phyloP scores from a whole-genome alignment of 768 basidiomycete genomes.

The Pulveroboletus sp. region DNA sequence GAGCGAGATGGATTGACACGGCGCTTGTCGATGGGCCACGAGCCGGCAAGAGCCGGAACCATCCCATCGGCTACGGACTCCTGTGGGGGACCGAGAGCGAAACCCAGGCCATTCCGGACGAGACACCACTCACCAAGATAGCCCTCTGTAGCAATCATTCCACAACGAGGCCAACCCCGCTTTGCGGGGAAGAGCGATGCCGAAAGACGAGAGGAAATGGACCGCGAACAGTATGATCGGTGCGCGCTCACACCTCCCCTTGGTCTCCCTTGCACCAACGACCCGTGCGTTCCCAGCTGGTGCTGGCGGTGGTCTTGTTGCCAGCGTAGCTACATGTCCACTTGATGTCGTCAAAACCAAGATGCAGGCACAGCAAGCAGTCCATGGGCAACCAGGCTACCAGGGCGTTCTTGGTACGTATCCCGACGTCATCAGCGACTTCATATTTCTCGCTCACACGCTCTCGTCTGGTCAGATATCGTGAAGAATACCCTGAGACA shows the following conservation, averaged over 20 bases:
- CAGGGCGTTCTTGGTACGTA: slow-evolving; percentile 68
- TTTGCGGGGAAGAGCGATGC: slow-evolving; percentile 66
- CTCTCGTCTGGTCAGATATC: slow-evolving; percentile 39
- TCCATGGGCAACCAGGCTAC: slow-evolving; percentile 68
- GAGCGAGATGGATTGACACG: neutral
- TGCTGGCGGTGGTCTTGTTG: slow-evolving; percentile 90
- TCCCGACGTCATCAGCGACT: slow-evolving; percentile 3
- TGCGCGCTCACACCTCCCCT: slow-evolving; percentile 35
- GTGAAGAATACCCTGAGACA: slow-evolving; percentile 50
- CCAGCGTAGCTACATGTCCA: slow-evolving; percentile 92
- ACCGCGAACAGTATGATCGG: slow-evolving; percentile 80
- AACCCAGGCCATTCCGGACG: neutral
- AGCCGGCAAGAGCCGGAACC: slow-evolving; percentile 19
- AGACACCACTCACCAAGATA: neutral
- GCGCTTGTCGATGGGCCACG: neutral
- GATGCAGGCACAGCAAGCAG: slow-evolving; percentile 84
- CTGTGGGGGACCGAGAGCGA: neutral
- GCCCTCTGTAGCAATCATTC: neutral
- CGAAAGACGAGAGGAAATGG: slow-evolving; percentile 54
- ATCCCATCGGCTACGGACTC: neutral
- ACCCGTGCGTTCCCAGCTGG: slow-evolving; percentile 53
- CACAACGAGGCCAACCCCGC: slow-evolving; percentile 35
- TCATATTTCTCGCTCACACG: slow-evolving; percentile 15
- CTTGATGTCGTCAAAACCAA: slow-evolving; percentile 98
- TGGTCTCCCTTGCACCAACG: neutral